Evolutionary conservation across 1,284 basidiomycete genomes (phyloP), one percentile per base, ranked within the genome.

Genomic region (Chalciporus sp.): DNA sequence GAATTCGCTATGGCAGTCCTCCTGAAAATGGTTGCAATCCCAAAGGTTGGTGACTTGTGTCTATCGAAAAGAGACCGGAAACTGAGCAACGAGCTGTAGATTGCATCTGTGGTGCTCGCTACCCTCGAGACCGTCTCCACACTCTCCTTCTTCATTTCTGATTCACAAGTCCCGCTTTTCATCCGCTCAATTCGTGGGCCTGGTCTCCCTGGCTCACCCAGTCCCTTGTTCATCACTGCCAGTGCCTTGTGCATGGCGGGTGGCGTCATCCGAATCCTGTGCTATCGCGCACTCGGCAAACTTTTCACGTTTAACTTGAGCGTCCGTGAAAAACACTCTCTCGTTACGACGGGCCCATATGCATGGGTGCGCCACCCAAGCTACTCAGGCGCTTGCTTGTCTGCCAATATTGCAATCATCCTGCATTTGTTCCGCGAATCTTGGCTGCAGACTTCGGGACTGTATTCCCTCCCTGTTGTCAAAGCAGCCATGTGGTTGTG

Each of bases 221-320:
- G 17, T 23, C 10, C 19, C 8, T 27, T 41, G 23, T 16, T 46
- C 37, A 19, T 39, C 8, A 8, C 31, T 9, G 44, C 43, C 16
- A 31, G 17, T 39, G n/a, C 11, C 7, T 29, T 56, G 14, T 20
- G 42, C 31, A 31, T 41, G 2, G 7, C 23, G 11, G 28, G 46
- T 16, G 52, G 46, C 10, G 29, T 56, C 8, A 17, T 57, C 26
- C 56, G 56, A 5, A 26, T 42, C 28, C n/a, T 42, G 26, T 51
- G 42, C 17, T 51, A 42, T 27, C 64, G 64, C 20, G 64, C 66
- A 6, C 65, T 76, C 27, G 74, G 74, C 14, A 54, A 50, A 17
- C 58, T 72, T 28, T 77, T 77, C 61, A 76, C 74, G 0, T 76
- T 73, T 51, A 69, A 76, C 47, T 64, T 76, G 10, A 65, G 65